phyloP scores from a whole-genome alignment of 345 rosid genomes.

The Passiflora organensis region DNA sequence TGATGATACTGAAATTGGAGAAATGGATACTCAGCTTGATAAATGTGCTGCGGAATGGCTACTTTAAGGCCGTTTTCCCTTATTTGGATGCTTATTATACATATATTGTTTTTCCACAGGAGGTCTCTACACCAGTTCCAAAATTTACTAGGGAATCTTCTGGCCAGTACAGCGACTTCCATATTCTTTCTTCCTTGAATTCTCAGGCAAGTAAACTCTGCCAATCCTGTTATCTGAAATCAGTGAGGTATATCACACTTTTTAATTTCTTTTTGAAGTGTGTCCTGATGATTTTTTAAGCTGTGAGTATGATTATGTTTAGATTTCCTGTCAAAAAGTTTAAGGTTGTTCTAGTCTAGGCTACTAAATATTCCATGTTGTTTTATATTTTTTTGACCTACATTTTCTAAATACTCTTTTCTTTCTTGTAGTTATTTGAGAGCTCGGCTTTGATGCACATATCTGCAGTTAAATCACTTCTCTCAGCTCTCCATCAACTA shows the following conservation, averaged over 20 bases:
- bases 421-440: conserved; percentile 70
- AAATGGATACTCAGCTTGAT: too few species aligned
- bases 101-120: conserved; percentile 44
- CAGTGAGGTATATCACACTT: too few species aligned
- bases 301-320: too few species aligned
- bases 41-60: too few species aligned
- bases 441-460: conserved; percentile 96
- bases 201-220: conserved; percentile 65
- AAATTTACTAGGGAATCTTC: conserved; percentile 74
- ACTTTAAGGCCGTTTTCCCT: background rate
- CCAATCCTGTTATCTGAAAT: too few species aligned
- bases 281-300: too few species aligned
- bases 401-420: conserved; percentile 37
- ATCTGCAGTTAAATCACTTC: conserved; percentile 95
- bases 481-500: conserved; percentile 74
- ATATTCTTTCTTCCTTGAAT: conserved; percentile 86
- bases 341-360: too few species aligned
- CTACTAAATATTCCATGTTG: too few species aligned
- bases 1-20: too few species aligned
- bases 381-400: background rate
- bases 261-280: background rate
- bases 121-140: conserved; percentile 63
- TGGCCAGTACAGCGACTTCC: conserved; percentile 76
- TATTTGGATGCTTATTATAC: conserved; percentile 1
- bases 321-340: too few species aligned